Evolutionary conservation across 495 filamentous ascomycete genomes (phyloP).

Genomic region (Penicillium psychrofluorescens): DNA sequence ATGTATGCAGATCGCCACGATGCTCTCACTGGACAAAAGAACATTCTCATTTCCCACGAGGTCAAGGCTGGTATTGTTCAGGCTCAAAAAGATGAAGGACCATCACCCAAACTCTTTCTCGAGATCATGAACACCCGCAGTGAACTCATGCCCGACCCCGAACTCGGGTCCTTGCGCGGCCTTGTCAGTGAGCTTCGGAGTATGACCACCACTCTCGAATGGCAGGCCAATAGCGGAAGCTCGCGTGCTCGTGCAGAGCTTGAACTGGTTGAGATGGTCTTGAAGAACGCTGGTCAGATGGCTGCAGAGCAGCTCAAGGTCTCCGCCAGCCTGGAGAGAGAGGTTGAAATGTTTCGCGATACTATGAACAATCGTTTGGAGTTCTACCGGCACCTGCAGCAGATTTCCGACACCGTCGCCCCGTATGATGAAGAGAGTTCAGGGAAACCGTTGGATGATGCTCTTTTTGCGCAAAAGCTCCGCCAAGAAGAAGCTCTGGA

Average conservation of each 20-base stretch:
- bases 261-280: constrained; percentile 46
- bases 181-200: constrained; percentile 62
- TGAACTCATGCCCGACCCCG: constrained; percentile 46
- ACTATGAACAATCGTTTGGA: constrained; percentile 77
- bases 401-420: constrained; percentile 76
- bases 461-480: constrained; percentile 25
- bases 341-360: constrained; percentile 66
- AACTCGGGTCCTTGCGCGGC: constrained; percentile 58
- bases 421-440: constrained; percentile 57
- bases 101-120: constrained; percentile 62
- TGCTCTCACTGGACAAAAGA: constrained; percentile 64
- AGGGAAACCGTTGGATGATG: constrained; percentile 32
- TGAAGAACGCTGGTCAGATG: constrained; percentile 54
- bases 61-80: constrained; percentile 47
- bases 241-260: constrained; percentile 57
- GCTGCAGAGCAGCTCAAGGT: constrained; percentile 59
- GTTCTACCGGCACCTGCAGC: constrained; percentile 83
- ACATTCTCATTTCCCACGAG: constrained; percentile 75
- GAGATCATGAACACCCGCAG: constrained; percentile 52
- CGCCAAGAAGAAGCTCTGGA: constrained; percentile 42
- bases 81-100: constrained; percentile 57
- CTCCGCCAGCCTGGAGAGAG: constrained; percentile 53
- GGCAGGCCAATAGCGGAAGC: constrained; percentile 52
- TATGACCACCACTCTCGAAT: constrained; percentile 53
- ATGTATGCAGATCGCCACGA: constrained; percentile 73